Conservation (phyloP, 192 early-diverging fungal genomes). For the Coemansia javaensis region DNA sequence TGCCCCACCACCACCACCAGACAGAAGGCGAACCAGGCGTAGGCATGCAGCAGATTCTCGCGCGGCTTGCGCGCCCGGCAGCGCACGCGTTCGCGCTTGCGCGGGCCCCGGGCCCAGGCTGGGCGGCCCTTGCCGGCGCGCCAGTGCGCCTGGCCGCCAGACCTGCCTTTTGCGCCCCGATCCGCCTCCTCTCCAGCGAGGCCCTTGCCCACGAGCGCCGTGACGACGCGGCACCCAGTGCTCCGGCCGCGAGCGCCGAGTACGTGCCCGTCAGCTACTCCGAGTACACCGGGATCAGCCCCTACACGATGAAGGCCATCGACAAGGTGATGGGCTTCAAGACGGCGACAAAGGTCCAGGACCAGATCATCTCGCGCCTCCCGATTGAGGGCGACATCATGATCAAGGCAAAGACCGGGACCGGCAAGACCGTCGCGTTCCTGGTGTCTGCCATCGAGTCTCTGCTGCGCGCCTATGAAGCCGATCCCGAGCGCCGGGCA, state of each 20-base stretch:
- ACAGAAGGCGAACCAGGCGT: too few species aligned
- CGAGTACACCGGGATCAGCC: conserved; percentile 34
- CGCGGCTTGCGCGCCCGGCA: not conserved
- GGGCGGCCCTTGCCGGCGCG: not conserved
- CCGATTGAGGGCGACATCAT: conserved; percentile 77
- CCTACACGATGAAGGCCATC: conserved; percentile 56
- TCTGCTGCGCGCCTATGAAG: conserved; percentile 51
- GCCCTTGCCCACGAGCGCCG: conserved; percentile 7
- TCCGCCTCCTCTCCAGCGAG: conserved; percentile 22
- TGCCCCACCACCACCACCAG: too few species aligned
- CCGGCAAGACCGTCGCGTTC: conserved; percentile 96
- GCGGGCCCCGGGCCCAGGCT: not conserved
- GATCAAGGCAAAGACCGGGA: conserved; percentile 95
- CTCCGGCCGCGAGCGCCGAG: conserved; percentile 7
- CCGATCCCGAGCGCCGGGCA: conserved; percentile 58
- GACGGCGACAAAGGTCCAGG: conserved; percentile 79
- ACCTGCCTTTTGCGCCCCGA: too few species aligned
- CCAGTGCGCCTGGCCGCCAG: not conserved
- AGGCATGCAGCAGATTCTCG: not conserved
- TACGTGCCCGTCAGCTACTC: conserved; percentile 56
- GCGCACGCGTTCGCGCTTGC: conserved; percentile 1
- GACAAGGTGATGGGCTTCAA: conserved; percentile 65
- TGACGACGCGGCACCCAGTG: not conserved
- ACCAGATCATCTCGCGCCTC: conserved; percentile 67
- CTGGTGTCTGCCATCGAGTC: conserved; percentile 82